These are phyloP conservation scores for Blastobotrys attinorum DNA, from an alignment of 805 yeast genomes.

Conservation along the genomic window DNA sequence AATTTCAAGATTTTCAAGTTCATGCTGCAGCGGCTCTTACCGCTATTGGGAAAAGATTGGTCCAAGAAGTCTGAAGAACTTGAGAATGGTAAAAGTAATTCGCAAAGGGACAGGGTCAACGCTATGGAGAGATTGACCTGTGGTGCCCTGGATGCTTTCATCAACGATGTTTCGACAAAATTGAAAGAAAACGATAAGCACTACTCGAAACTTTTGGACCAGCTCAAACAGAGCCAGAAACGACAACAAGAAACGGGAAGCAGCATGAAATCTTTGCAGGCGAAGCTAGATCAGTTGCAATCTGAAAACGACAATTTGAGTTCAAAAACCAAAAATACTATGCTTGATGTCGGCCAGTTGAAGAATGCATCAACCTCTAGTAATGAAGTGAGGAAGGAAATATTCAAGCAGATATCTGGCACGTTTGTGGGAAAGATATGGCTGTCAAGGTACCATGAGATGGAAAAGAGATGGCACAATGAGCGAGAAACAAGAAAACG, in stretches of 20 bases:
- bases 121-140: not conserved
- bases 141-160: not conserved
- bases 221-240: not conserved
- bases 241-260: not conserved
- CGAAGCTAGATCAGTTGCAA: not conserved
- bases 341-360: not conserved
- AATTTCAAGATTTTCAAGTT: constrained; percentile 2
- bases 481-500: constrained; percentile 4
- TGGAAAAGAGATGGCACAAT: constrained; percentile 5
- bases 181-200: not conserved
- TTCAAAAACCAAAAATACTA: not conserved
- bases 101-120: not conserved
- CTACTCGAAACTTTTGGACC: not conserved
- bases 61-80: not conserved
- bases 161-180: not conserved
- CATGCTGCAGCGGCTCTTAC: constrained; percentile 3
- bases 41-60: constrained; percentile 6
- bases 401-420: not conserved
- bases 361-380: not conserved
- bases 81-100: not conserved
- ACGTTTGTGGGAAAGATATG: constrained; percentile 1
- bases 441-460: constrained; percentile 3
- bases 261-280: not conserved
- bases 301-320: not conserved
- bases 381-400: not conserved